Percentiles rank a stretch among this genome's conserved stretches.
Conservation (phyloP, 129 eudicot genomes). For the Heracleum sosnowskyi region DNA sequence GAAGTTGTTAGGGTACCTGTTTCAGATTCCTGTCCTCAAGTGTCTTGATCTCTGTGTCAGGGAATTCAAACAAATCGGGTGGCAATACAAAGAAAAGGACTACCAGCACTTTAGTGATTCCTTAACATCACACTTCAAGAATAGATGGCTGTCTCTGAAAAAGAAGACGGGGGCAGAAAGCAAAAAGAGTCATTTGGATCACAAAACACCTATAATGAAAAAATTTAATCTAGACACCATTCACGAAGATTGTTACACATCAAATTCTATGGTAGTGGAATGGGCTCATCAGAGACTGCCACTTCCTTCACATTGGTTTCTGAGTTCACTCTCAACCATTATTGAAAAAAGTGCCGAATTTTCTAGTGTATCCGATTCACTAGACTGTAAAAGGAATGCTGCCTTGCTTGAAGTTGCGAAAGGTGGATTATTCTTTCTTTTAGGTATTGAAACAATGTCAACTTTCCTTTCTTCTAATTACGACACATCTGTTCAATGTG, state of each 20-base stretch:
- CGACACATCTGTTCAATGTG: constrained; percentile 29
- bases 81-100: constrained; percentile 59
- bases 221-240: constrained; percentile 56
- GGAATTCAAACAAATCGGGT: constrained; percentile 26
- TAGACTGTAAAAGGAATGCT: constrained; percentile 6
- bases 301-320: constrained; percentile 84
- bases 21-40: constrained; percentile 53
- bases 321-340: constrained; percentile 61
- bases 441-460: constrained; percentile 76
- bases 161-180: constrained; percentile 32
- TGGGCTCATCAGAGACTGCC: constrained; percentile 93
- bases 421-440: constrained; percentile 77
- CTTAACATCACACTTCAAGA: constrained; percentile 61
- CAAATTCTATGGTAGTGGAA: constrained; percentile 50
- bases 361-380: constrained; percentile 19
- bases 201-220: constrained; percentile 25
- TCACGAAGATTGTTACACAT: constrained; percentile 49
- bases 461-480: constrained; percentile 27
- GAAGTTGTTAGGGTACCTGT: constrained; percentile 42
- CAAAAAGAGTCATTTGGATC: constrained; percentile 16
- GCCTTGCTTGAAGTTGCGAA: constrained; percentile 45
- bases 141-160: constrained; percentile 64
- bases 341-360: constrained; percentile 26
- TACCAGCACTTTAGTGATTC: constrained; percentile 36
- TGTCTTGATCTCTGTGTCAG: constrained; percentile 43